Evolutionary conservation across 1,284 basidiomycete genomes (phyloP), one percentile per base, ranked within the genome.

Genomic region (Inonotus obliquus): DNA sequence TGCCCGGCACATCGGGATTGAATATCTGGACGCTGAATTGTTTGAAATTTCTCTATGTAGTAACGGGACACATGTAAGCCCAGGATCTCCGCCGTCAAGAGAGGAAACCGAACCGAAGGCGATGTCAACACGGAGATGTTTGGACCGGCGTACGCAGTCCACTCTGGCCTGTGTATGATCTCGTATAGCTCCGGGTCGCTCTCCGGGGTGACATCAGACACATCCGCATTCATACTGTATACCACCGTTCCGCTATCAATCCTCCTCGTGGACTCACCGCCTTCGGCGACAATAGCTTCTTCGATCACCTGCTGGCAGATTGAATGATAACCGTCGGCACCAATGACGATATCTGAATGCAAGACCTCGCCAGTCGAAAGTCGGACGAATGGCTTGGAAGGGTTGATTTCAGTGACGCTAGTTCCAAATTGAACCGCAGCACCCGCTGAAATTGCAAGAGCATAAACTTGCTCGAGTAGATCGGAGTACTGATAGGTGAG

Each of bases 341-440:
- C 86, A 39, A 89, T 72, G 54, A 89, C 76, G n/a, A 88, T 75
- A 66, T 89, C 82, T 7, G 77, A 82, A 1, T 67, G 63, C 48
- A 86, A 59, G 14, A 71, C 70, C 57, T 79, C 76, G 7, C 85
- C 84, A 2, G 76, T 76, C 10, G 74, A 71, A 13, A 87, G 70
- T 0, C 67, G 76, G 21, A 81, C 70, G 21, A 59, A 59, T 61
- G 76, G 52, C 65, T 67, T 53, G 64, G 65, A 41, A 71, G 71
- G 17, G 71, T 66, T 59, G 21, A 85, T 67, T 0, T 71, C 68
- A 0, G 70, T 69, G 1, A 80, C 77, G 38, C 69, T 70, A 5
- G 74, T 69, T 27, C 76, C 75, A 6, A 76, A 71, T 25, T 74
- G 75, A 38, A 84, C 63, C 2, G 74, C 65, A 0, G 76, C 83